A percentile compares a stretch with the other conserved stretches of the same genome.
Conservation (phyloP, 805 yeast genomes). For the Lipomyces mesembrius region DNA sequence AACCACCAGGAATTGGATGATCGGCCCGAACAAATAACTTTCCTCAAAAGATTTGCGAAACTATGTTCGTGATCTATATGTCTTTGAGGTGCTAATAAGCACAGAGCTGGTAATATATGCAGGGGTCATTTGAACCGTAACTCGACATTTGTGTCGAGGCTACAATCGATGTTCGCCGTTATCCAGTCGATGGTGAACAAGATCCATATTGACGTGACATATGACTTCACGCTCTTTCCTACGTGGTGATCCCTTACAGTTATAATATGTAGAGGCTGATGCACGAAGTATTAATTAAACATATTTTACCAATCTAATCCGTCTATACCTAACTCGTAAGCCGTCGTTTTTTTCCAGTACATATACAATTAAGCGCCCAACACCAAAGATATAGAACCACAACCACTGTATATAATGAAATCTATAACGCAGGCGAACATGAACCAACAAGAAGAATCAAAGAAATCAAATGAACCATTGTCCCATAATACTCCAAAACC, state of each 20-base stretch:
- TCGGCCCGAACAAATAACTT: neutral
- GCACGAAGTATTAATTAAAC: too few relatives aligned
- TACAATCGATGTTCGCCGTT: too few relatives aligned
- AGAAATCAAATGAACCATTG: too few relatives aligned
- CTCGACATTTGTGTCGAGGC: too few relatives aligned
- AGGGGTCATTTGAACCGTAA: neutral
- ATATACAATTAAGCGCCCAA: neutral
- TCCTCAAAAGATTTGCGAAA: neutral
- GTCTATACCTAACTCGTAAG: too few relatives aligned
- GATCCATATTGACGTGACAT: too few relatives aligned
- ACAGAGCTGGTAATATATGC: neutral
- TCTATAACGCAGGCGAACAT: neutral
- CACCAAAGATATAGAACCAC: neutral
- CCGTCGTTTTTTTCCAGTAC: neutral
- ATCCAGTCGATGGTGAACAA: too few relatives aligned
- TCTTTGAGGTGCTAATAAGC: neutral
- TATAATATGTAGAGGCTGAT: too few relatives aligned
- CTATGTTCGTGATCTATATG: neutral
- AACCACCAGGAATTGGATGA: neutral
- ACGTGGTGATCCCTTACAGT: too few relatives aligned
- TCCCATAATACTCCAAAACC: neutral
- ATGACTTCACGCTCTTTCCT: too few relatives aligned
- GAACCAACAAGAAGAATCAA: neutral
- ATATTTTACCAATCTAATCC: too few relatives aligned
- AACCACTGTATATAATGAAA: slow-evolving; percentile 7